These are phyloP conservation scores for Malus hybrid DNA, from an alignment of 331 rosid genomes.

Conservation along the genomic window DNA sequence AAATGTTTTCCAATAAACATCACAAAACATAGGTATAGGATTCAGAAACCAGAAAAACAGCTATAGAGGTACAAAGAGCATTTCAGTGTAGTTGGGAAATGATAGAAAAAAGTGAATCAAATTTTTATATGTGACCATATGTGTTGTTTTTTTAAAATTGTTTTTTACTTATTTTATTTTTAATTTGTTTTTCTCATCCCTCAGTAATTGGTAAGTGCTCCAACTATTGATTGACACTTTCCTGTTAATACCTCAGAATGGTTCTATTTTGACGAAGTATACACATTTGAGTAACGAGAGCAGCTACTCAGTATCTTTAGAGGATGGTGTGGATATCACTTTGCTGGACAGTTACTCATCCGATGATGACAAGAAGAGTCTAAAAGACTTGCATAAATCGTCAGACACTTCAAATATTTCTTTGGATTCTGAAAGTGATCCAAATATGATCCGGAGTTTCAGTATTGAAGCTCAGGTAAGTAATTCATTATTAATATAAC, in stretches of 20 bases:
- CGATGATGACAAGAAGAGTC: conserved; percentile 37
- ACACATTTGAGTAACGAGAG: conserved; percentile 76
- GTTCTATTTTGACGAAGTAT: conserved; percentile 73
- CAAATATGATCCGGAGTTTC: conserved; percentile 61
- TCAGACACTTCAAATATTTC: conserved; percentile 26
- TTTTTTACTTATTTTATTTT: neutral
- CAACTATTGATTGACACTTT: neutral
- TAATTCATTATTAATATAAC: neutral
- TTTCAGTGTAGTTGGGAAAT: too few relatives aligned
- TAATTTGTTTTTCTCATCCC: neutral
- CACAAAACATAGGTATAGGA: neutral
- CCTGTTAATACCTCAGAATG: conserved; percentile 55
- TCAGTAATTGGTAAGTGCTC: neutral
- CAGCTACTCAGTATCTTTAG: conserved; percentile 77
- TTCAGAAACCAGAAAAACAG: neutral
- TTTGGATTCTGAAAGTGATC: conserved; percentile 32
- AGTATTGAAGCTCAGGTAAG: conserved; percentile 90
- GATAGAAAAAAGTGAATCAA: too few relatives aligned
- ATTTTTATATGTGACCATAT: neutral
- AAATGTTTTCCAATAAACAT: neutral
- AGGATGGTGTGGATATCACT: conserved; percentile 72
- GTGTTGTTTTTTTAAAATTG: neutral
- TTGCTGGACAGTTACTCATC: conserved; percentile 39
- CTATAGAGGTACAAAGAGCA: neutral
- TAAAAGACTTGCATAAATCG: conserved; percentile 29